A percentile compares a stretch with the other conserved stretches of the same genome.
Conservation (phyloP, 2,329 filamentous ascomycete species). For the Endothia cerciana region DNA sequence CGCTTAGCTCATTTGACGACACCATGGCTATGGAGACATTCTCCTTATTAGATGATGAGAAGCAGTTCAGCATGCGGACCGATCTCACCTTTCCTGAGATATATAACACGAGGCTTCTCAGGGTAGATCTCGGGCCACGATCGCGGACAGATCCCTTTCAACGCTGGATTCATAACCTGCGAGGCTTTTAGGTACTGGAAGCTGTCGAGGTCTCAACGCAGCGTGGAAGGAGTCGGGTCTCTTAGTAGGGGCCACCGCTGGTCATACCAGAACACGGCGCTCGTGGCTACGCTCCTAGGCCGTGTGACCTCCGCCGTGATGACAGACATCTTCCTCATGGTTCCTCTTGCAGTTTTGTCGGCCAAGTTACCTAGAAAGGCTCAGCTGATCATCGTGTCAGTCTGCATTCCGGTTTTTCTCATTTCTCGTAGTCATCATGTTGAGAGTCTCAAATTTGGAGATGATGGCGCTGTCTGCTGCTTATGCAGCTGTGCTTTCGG, state of each 20-base stretch:
- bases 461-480: slow-evolving; percentile 34
- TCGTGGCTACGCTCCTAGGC: neutral
- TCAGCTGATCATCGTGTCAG: slow-evolving; percentile 22
- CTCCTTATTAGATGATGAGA: too few species aligned
- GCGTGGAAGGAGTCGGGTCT: neutral
- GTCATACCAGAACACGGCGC: slow-evolving; percentile 2
- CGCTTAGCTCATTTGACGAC: too few species aligned
- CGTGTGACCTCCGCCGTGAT: slow-evolving; percentile 12
- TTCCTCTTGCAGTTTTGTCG: slow-evolving; percentile 4
- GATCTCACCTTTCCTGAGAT: slow-evolving; percentile 37
- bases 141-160: slow-evolving; percentile 2
- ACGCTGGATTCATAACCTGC: slow-evolving; percentile 29
- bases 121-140: neutral
- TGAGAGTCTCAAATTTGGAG: slow-evolving; percentile 34
- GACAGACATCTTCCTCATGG: slow-evolving; percentile 9
- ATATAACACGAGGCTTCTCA: slow-evolving; percentile 39
- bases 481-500: slow-evolving; percentile 35
- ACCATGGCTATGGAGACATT: too few species aligned
- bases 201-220: slow-evolving; percentile 18
- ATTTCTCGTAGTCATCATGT: slow-evolving; percentile 28
- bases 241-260: neutral
- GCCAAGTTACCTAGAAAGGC: neutral
- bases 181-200: slow-evolving; percentile 26
- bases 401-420: slow-evolving; percentile 32
- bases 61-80: too few species aligned